phyloP scores from a whole-genome alignment of 768 basidiomycete genomes.

The Russula foetens region DNA sequence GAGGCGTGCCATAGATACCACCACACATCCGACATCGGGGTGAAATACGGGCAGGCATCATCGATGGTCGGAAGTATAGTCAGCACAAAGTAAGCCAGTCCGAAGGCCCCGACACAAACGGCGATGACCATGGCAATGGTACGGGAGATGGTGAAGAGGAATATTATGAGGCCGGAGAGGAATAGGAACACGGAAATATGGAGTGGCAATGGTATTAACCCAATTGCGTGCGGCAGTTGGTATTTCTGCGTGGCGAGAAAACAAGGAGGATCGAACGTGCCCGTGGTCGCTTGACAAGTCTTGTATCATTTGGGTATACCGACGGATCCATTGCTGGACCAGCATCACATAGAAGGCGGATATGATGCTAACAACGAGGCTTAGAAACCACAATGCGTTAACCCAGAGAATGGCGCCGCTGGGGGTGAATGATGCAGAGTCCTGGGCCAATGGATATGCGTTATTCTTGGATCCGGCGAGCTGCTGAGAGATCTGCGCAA shows the following conservation, averaged over 20 bases:
- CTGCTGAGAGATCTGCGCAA: conserved; percentile 9
- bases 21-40: conserved; percentile 6
- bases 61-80: conserved; percentile 2
- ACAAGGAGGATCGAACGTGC: conserved; percentile 7
- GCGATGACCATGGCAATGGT: background rate
- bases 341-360: conserved; percentile 13
- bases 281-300: background rate
- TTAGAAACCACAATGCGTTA: conserved; percentile 13
- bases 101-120: background rate
- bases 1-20: background rate
- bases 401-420: background rate
- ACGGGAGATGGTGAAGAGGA: conserved; percentile 4
- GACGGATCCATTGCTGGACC: conserved; percentile 12
- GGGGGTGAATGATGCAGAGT: background rate
- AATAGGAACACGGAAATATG: conserved; percentile 17
- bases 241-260: conserved; percentile 5
- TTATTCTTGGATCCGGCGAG: background rate
- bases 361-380: conserved; percentile 1
- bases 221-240: conserved; percentile 22
- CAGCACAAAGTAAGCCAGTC: background rate
- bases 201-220: conserved; percentile 17
- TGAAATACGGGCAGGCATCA: conserved; percentile 9
- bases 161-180: conserved; percentile 10
- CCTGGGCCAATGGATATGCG: background rate
- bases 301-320: conserved; percentile 4